Conservation (phyloP, 495 filamentous ascomycete genomes). For the Trichoderma virens region DNA sequence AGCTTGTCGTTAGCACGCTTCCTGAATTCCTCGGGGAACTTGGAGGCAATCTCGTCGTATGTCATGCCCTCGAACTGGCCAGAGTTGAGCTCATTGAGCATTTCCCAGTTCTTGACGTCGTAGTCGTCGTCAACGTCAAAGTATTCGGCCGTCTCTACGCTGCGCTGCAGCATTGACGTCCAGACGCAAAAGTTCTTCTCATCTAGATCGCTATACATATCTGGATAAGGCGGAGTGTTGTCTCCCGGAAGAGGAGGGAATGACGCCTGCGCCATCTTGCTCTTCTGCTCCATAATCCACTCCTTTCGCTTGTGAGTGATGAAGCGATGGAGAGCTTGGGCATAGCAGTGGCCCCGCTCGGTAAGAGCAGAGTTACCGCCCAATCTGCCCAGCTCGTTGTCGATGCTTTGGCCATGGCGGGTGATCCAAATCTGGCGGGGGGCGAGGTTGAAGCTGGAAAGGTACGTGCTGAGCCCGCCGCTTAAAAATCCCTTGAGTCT, state of each 20-base stretch:
- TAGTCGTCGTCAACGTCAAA: slow-evolving; percentile 94
- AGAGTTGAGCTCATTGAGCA: slow-evolving; percentile 94
- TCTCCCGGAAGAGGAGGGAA: slow-evolving; percentile 84
- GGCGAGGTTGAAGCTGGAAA: slow-evolving; percentile 92
- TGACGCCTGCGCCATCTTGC: slow-evolving; percentile 58
- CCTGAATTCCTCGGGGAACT: slow-evolving; percentile 68
- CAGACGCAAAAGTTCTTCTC: slow-evolving; percentile 95
- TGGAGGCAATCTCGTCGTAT: slow-evolving; percentile 74
- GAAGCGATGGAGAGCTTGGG: slow-evolving; percentile 64
- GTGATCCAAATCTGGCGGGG: slow-evolving; percentile 98
- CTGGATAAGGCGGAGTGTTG: slow-evolving; percentile 88
- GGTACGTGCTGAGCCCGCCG: slow-evolving; percentile 82
- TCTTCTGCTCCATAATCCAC: slow-evolving; percentile 70
- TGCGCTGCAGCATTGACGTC: slow-evolving; percentile 92
- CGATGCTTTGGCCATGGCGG: slow-evolving; percentile 75
- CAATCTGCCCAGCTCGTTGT: slow-evolving; percentile 72
- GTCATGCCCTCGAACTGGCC: slow-evolving; percentile 91
- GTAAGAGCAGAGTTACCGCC: slow-evolving; percentile 81
- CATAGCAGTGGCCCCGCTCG: slow-evolving; percentile 65
- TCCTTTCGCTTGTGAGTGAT: slow-evolving; percentile 63
- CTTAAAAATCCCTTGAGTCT: slow-evolving; percentile 87
- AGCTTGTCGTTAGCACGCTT: slow-evolving; percentile 75
- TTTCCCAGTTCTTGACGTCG: slow-evolving; percentile 94
- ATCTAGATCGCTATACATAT: slow-evolving; percentile 54
- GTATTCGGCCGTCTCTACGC: slow-evolving; percentile 71